phyloP scores from a whole-genome alignment of 371 early-diverging fungal genomes.

The Dichotomocladium elegans region DNA sequence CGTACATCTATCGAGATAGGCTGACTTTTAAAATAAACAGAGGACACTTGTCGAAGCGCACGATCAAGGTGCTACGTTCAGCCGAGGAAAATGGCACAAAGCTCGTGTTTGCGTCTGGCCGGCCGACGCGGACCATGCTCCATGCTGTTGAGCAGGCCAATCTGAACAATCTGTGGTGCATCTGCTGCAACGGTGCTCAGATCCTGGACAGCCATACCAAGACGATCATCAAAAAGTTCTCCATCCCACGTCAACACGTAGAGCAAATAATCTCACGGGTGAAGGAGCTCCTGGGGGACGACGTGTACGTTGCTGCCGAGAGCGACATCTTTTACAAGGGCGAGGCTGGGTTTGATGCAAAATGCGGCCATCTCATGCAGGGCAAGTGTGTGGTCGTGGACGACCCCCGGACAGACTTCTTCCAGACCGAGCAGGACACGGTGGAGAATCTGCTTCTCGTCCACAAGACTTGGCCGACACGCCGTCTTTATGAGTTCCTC shows the following conservation, averaged over 20 bases:
- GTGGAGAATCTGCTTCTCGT: constrained; percentile 38
- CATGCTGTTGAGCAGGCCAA: constrained; percentile 25
- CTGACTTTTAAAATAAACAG: no score
- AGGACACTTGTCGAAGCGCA: constrained; percentile 22
- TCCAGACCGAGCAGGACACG: constrained; percentile 18
- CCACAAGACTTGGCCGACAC: constrained; percentile 29
- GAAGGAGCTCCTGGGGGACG: constrained; percentile 20
- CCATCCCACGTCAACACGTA: constrained; percentile 22
- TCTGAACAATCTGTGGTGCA: constrained; percentile 19
- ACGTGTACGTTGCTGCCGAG: constrained; percentile 30
- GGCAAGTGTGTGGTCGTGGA: constrained; percentile 16
- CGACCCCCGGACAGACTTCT: constrained; percentile 13
- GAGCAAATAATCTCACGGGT: constrained; percentile 17
- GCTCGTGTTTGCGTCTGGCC: constrained; percentile 37
- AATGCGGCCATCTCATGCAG: constrained; percentile 17
- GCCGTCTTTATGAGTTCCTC: constrained; percentile 17
- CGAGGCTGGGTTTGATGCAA: constrained; percentile 24
- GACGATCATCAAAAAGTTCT: constrained; percentile 26
- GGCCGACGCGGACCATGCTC: constrained; percentile 31
- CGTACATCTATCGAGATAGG: no score
- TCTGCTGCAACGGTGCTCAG: constrained; percentile 38
- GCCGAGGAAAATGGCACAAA: constrained; percentile 26
- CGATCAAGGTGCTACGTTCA: constrained; percentile 22
- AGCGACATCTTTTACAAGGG: constrained; percentile 28
- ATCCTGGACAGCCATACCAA: constrained; percentile 28